phyloP scores from a whole-genome alignment of 805 yeast genomes.

The Candida alai region DNA sequence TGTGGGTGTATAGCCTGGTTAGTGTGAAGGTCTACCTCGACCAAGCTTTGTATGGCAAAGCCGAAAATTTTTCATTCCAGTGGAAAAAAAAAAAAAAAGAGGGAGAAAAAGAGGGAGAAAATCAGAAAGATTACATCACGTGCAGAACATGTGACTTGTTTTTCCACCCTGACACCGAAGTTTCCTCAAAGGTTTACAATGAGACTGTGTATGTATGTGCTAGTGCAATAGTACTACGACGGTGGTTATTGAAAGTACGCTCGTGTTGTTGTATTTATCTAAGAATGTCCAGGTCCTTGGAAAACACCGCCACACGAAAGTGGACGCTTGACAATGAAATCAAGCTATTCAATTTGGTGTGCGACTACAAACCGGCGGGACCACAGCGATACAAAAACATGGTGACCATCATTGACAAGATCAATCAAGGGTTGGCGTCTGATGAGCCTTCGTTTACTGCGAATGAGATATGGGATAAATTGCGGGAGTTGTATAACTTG shows the following conservation, averaged over 20 bases:
- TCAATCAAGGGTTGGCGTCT: conserved; percentile 26
- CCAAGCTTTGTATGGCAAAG: not conserved
- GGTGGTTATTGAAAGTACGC: not conserved
- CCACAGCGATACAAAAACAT: conserved; percentile 40
- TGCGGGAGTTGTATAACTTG: conserved; percentile 52
- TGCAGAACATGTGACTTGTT: not conserved
- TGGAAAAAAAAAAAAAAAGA: not conserved
- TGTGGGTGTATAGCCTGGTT: not conserved
- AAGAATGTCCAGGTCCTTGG: not conserved
- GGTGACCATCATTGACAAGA: conserved; percentile 36
- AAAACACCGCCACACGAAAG: conserved; percentile 9
- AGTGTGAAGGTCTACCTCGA: not conserved
- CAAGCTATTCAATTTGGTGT: conserved; percentile 54
- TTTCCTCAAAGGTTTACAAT: too few relatives aligned
- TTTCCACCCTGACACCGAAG: conserved; percentile 2
- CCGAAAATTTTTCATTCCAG: conserved; percentile 2
- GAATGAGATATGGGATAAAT: conserved; percentile 54
- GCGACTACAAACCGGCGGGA: conserved; percentile 71
- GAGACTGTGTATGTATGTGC: too few relatives aligned
- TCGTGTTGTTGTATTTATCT: not conserved
- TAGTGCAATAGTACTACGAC: too few relatives aligned
- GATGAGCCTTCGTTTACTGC: conserved; percentile 33
- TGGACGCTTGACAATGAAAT: conserved; percentile 68
- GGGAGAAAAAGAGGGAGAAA: too few relatives aligned
- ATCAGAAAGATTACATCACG: conserved; percentile 3